Evolutionary conservation across 306 rosid genomes (phyloP).

Genomic region (Sicyos baderoa): DNA sequence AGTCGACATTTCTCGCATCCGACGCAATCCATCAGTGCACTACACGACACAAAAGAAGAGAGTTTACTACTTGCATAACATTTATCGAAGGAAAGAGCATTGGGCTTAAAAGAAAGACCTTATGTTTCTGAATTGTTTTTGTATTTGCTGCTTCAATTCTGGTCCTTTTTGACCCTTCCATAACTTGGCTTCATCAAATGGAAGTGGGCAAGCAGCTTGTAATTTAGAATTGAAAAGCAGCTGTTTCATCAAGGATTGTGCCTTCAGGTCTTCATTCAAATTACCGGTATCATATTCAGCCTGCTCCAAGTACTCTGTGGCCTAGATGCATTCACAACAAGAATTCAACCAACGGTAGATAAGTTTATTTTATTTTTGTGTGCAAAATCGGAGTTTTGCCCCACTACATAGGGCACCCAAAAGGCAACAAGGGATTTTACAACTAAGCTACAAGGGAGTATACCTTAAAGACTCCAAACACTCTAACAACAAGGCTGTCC

Average conservation of each 20-base stretch:
- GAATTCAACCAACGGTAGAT: constrained; percentile 6
- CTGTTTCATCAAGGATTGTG: constrained; percentile 71
- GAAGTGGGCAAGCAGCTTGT: constrained; percentile 95
- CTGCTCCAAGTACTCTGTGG: constrained; percentile 78
- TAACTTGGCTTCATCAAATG: constrained; percentile 94
- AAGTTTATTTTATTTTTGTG: neutral
- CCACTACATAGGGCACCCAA: too few relatives aligned
- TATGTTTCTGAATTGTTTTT: constrained; percentile 86
- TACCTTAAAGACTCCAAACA: too few relatives aligned
- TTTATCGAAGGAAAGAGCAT: neutral
- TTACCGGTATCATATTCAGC: constrained; percentile 90
- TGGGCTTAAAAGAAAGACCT: constrained; percentile 34
- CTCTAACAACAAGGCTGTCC: too few relatives aligned
- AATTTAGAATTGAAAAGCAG: constrained; percentile 64
- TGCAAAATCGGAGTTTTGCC: too few relatives aligned
- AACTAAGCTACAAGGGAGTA: too few relatives aligned
- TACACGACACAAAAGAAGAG: constrained; percentile 32
- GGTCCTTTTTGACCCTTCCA: constrained; percentile 98
- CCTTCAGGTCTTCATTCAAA: constrained; percentile 60
- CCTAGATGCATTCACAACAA: constrained; percentile 31
- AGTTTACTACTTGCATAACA: neutral
- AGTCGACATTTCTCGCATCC: constrained; percentile 99
- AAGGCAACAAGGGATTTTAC: too few relatives aligned
- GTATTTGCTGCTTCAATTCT: constrained; percentile 67
- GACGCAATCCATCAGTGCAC: constrained; percentile 90